Evolutionary conservation across 495 filamentous ascomycete genomes (phyloP).

Genomic region (Penicillium soppii): DNA sequence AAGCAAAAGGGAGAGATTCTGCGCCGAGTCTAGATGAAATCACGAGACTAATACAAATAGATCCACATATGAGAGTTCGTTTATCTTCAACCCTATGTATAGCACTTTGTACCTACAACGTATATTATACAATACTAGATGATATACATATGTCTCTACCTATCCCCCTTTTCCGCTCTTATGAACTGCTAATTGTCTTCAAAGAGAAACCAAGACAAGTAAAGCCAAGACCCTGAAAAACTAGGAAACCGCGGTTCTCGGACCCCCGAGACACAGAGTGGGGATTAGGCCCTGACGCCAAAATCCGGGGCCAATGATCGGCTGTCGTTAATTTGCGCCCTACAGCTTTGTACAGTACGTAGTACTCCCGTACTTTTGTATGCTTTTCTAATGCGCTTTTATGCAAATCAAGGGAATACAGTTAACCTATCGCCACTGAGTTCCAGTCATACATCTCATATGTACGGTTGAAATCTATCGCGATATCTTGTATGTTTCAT

Average conservation of each 20-base stretch:
- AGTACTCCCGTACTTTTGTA: too few relatives aligned
- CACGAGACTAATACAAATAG: slow-evolving; percentile 6
- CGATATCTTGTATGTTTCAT: too few relatives aligned
- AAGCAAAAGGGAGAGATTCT: neutral
- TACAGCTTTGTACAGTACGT: too few relatives aligned
- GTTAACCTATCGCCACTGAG: too few relatives aligned
- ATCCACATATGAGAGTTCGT: slow-evolving; percentile 9
- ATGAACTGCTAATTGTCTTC: too few relatives aligned
- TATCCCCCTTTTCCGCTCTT: too few relatives aligned
- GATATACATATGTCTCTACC: too few relatives aligned
- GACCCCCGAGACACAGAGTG: neutral
- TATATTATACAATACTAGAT: too few relatives aligned
- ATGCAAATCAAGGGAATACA: too few relatives aligned
- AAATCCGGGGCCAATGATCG: slow-evolving; percentile 9
- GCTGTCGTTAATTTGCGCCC: neutral
- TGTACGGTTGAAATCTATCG: too few relatives aligned
- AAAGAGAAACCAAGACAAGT: neutral
- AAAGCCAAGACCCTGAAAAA: neutral
- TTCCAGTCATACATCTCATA: too few relatives aligned
- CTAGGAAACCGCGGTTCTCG: neutral
- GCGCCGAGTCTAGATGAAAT: slow-evolving; percentile 5
- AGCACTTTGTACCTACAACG: neutral
- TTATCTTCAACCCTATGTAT: neutral
- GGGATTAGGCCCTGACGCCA: neutral
- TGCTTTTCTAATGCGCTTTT: too few relatives aligned